Evolutionary conservation across 495 filamentous ascomycete species (phyloP), one percentile per base, ranked within the genome.

Genomic region (Xylaria palmicola): DNA sequence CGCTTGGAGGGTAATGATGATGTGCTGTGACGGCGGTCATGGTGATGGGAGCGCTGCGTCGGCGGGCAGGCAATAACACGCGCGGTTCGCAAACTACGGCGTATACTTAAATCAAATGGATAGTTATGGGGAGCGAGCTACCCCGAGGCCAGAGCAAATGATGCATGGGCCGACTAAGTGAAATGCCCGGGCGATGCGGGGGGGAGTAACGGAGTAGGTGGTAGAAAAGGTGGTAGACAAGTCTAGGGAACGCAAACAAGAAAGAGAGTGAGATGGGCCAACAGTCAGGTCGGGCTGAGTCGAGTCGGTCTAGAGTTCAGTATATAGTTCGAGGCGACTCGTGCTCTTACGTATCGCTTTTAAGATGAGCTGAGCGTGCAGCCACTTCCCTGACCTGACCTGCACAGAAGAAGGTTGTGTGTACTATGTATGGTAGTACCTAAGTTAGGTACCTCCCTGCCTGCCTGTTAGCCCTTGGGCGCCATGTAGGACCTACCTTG

Each of bases 11-110:
- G 17, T 60, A 40, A 9, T 60, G 57, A 17, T 60, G 57, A 17
- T 52, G 57, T 26, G 57, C 47, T 20, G 57, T 60, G 48, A 52
- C 47, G 24, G 57, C 57, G 19, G 57, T 60, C 57, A 60, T 60
- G 57, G 26, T 32, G 57, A 52, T n/a, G 34, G 2, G 47, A 52
- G n/a, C 17, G 19, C 29, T 43, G 57, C 37, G 48, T 2, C 24
- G 17, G 36, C 36, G 17, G 15, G 36, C 47, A 49, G 7, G 17
- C 29, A 10, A 40, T 26, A 22, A 36, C 20, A n/a, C 20, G 41
- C 6, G n/a, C 22, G 10, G 17, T 12, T 17, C 19, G 13, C 10
- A 7, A 10, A 24, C 29, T 34, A 40, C 34, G 24, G 9, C n/a
- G 6, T 19, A 10, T 8, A 45, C 26, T 19, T 24, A 20, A 17